phyloP scores from a whole-genome alignment of 352 stramenopile species.

The Blastocystis hominis region DNA sequence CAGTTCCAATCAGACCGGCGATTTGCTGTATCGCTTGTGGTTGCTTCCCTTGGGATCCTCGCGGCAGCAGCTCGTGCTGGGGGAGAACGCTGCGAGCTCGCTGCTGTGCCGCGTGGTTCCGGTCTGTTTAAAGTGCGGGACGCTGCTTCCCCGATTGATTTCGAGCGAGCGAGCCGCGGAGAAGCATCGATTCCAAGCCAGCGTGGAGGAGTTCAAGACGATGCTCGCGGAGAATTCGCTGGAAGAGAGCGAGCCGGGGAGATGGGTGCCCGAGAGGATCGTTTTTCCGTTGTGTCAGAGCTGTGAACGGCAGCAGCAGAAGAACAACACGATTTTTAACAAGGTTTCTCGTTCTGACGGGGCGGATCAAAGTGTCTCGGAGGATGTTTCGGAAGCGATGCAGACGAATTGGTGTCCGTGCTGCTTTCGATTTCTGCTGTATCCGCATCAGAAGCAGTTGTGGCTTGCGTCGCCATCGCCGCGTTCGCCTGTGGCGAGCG shows the following conservation, averaged over 20 bases:
- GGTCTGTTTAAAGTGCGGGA: neutral
- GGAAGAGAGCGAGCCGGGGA: neutral
- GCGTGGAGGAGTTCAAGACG: neutral
- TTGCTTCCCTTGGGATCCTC: neutral
- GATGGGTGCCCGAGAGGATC: neutral
- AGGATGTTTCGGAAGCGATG: neutral
- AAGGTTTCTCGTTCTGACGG: neutral
- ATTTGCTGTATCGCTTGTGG: neutral
- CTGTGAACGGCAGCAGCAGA: neutral
- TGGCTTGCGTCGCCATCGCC: too few species aligned
- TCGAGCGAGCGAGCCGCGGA: neutral
- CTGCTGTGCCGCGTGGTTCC: neutral
- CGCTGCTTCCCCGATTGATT: neutral
- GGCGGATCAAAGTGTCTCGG: neutral
- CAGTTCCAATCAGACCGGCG: neutral
- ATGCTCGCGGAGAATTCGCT: neutral
- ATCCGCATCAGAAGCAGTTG: neutral
- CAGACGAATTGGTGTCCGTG: neutral
- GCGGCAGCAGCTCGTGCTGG: neutral
- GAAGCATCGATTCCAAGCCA: neutral
- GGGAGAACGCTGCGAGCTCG: neutral
- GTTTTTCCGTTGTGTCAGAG: neutral
- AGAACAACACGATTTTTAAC: too few species aligned
- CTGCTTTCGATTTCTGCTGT: neutral
- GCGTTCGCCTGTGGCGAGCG: neutral